phyloP scores from a whole-genome alignment of 345 rosid genomes.

The Barbarea vulgaris region DNA sequence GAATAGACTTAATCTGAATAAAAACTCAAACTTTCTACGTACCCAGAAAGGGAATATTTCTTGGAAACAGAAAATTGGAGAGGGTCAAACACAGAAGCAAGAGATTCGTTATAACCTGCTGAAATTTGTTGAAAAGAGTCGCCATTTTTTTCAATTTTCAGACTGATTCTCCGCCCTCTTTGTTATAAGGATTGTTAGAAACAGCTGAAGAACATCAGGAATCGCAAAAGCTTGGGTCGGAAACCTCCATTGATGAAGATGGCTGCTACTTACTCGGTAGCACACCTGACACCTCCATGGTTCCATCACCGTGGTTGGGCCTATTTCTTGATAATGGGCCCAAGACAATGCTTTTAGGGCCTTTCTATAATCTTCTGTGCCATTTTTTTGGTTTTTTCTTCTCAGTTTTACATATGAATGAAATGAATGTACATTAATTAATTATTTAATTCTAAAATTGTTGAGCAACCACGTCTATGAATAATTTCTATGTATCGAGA shows the following conservation, averaged over 20 bases:
- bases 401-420: background rate
- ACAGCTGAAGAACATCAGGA: conserved; percentile 7
- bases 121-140: conserved; percentile 44
- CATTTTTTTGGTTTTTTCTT: background rate
- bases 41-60: conserved; percentile 14
- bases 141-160: conserved; percentile 27
- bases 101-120: conserved; percentile 32
- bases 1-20: background rate
- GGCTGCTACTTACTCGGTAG: conserved; percentile 19
- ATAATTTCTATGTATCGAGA: no score
- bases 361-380: background rate
- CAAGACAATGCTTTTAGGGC: background rate
- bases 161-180: conserved; percentile 1
- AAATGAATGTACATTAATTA: no score
- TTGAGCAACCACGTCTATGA: background rate
- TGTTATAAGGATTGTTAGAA: background rate
- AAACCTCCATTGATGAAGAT: conserved; percentile 24
- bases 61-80: background rate
- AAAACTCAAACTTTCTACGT: conserved; percentile 14
- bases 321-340: conserved; percentile 17
- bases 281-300: conserved; percentile 27
- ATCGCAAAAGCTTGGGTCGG: conserved; percentile 2
- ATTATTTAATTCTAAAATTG: no score
- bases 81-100: conserved; percentile 24
- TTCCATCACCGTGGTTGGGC: conserved; percentile 16